These are phyloP conservation scores for Bisporella sp. DNA, from an alignment of 2,329 filamentous ascomycete genomes.

Conservation along the genomic window DNA sequence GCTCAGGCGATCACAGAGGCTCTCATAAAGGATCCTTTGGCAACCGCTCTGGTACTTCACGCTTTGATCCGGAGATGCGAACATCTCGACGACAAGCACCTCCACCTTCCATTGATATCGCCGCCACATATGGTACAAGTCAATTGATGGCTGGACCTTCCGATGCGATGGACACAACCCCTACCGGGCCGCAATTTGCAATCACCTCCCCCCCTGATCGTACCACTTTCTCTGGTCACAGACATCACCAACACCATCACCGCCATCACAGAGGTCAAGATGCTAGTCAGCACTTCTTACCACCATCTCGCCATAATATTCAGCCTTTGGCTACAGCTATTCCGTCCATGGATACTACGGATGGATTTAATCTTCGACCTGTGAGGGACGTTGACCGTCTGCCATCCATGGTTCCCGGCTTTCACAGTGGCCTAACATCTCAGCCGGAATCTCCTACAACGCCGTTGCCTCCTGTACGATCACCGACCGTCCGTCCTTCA, in stretches of 20 bases:
- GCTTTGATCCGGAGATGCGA: conserved; percentile 52
- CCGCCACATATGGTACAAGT: conserved; percentile 44
- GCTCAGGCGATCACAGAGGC: conserved; percentile 21
- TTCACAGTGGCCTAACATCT: conserved; percentile 66
- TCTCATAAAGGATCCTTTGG: conserved; percentile 38
- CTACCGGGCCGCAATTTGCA: conserved; percentile 53
- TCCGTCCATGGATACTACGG: conserved; percentile 59
- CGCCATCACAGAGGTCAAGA: conserved; percentile 47
- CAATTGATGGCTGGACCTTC: conserved; percentile 34
- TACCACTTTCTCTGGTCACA: conserved; percentile 52
- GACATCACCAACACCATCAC: conserved; percentile 44
- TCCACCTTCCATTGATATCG: conserved; percentile 77
- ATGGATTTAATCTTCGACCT: conserved; percentile 68
- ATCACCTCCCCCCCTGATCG: conserved; percentile 66
- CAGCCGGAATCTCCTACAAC: conserved; percentile 90
- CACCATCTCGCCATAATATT: conserved; percentile 43
- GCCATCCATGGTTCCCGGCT: conserved; percentile 70
- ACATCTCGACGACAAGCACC: conserved; percentile 70
- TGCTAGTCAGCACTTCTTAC: conserved; percentile 40
- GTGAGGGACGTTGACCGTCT: conserved; percentile 77
- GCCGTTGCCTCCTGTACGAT: conserved; percentile 60
- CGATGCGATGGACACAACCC: conserved; percentile 51
- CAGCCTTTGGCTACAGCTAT: conserved; percentile 63
- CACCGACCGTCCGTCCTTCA: conserved; percentile 46
- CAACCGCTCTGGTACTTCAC: conserved; percentile 37